A percentile compares a stretch with the other conserved stretches of the same genome.
Evolutionary conservation across 2,329 filamentous ascomycete genomes (phyloP).

Genomic region (Cladobotryum mycophilum): DNA sequence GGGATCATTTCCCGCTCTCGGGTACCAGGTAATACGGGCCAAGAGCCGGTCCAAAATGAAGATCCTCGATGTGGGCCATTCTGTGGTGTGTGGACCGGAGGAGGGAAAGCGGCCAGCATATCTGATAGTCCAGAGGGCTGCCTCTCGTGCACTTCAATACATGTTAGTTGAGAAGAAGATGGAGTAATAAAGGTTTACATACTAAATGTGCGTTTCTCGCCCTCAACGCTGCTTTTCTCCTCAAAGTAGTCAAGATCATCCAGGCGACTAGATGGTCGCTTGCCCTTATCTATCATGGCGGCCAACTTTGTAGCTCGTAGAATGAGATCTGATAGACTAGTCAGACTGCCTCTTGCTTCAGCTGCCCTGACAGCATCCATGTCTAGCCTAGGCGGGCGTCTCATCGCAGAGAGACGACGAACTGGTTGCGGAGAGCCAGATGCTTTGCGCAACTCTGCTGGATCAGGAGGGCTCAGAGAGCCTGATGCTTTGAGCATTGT

Average conservation of each 20-base stretch:
- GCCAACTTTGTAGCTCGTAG: slow-evolving; percentile 79
- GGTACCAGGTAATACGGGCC: slow-evolving; percentile 37
- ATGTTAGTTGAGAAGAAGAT: slow-evolving; percentile 2
- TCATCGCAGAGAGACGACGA: slow-evolving; percentile 48
- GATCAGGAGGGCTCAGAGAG: slow-evolving; percentile 40
- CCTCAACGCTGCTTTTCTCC: slow-evolving; percentile 34
- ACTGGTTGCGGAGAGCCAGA: slow-evolving; percentile 24
- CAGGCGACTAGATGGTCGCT: slow-evolving; percentile 53
- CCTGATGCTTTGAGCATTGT: slow-evolving; percentile 46
- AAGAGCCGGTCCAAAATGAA: slow-evolving; percentile 34
- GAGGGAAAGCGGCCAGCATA: slow-evolving; percentile 60
- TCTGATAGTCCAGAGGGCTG: slow-evolving; percentile 52
- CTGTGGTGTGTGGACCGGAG: slow-evolving; percentile 46
- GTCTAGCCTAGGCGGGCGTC: slow-evolving; percentile 67
- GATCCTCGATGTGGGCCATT: slow-evolving; percentile 25
- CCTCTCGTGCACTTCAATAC: slow-evolving; percentile 33
- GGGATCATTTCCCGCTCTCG: slow-evolving; percentile 1
- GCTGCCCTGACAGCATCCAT: slow-evolving; percentile 76
- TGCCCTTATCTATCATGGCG: slow-evolving; percentile 79
- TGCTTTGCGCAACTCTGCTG: slow-evolving; percentile 26
- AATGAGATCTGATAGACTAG: slow-evolving; percentile 87
- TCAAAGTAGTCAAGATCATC: slow-evolving; percentile 47
- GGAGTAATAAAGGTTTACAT: slow-evolving; percentile 15
- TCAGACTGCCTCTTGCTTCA: slow-evolving; percentile 81
- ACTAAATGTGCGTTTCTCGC: slow-evolving; percentile 36